Base-by-base conservation (phyloP, 202 grass and related monocot genomes). In the Brachypodium distachyon region DNA sequence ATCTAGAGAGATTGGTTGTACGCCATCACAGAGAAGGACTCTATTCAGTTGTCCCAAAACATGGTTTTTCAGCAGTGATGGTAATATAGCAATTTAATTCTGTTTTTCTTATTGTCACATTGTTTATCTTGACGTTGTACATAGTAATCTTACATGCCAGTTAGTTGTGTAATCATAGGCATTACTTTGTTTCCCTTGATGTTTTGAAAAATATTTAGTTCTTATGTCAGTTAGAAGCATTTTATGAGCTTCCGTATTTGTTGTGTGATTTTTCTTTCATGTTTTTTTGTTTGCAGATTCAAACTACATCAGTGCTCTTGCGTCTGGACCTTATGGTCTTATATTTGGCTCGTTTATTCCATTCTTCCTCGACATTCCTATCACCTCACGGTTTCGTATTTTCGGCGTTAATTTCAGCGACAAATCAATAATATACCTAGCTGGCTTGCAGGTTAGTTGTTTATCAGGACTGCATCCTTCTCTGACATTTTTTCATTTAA, bases 261-360 rank as follows among this genome's bases (percentile, higher is more conserved):
- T 72, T 69, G 37, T 70, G 26, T 76, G 19, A 33, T 74, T 32
- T 41, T 55, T 65, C 5, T 37, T 75, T 66, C 59, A 29, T 58
- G 7, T 38, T 38, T 77, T n/a, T 73, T 73, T 85, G 32, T 56
- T 70, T 78, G 41, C 77, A 97, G 93, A 93, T 90, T 82, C 96
- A 77, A 88, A 82, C 62, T 87, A 82, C 72, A 86, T 90, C 61
- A 86, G 68, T 56, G 46, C 40, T 38, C 82, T 92, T 90, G 89
- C 89, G 26, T 95, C 87, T 72, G 96, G 96, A 81, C 91, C 96
- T 75, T 95, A 93, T 82, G 86, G 91, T 52, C 86, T 99, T 40
- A 93, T 99, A 89, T 99, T 93, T 92, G 72, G 89, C 39, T 95
- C 90, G 16, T 99, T 92, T 81, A 71, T 99, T 59, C 89, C 96